A percentile compares a stretch with the other conserved stretches of the same genome.
Evolutionary conservation across 2,329 filamentous ascomycete genomes (phyloP).

Genomic region (Pseudophaeomoniella oleicola): DNA sequence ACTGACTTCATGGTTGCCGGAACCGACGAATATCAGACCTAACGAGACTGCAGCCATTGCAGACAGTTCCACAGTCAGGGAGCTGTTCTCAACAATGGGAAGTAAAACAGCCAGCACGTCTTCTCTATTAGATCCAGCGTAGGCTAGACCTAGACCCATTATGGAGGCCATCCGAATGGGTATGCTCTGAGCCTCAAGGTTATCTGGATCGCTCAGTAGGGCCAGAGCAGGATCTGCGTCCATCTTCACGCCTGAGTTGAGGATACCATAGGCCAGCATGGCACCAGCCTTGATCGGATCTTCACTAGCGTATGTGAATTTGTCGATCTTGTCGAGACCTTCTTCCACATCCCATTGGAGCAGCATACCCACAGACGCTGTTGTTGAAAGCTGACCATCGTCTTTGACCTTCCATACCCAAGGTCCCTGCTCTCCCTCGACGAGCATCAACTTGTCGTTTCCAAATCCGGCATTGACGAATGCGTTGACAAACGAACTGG

Average conservation of each 20-base stretch:
- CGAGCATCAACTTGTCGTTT: conserved; percentile 95
- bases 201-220: conserved; percentile 65
- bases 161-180: conserved; percentile 71
- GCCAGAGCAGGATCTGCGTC: conserved; percentile 86
- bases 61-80: conserved; percentile 83
- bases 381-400: conserved; percentile 91
- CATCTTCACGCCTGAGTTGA: conserved; percentile 80
- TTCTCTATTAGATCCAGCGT: conserved; percentile 86
- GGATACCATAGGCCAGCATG: conserved; percentile 83
- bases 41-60: conserved; percentile 89
- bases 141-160: conserved; percentile 90
- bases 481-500: conserved; percentile 89
- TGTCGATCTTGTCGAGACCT: conserved; percentile 86
- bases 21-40: conserved; percentile 84
- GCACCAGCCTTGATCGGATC: conserved; percentile 81
- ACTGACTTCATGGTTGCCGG: conserved; percentile 77
- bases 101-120: conserved; percentile 73
- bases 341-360: conserved; percentile 88
- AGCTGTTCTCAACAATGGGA: conserved; percentile 73
- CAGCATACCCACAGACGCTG: conserved; percentile 82
- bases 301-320: conserved; percentile 76
- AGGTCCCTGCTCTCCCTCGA: conserved; percentile 71
- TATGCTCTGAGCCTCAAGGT: conserved; percentile 63
- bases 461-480: conserved; percentile 95
- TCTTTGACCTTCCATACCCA: conserved; percentile 99